Conservation (phyloP, 2,329 filamentous ascomycete genomes). For the Fusarium gaditjirri region DNA sequence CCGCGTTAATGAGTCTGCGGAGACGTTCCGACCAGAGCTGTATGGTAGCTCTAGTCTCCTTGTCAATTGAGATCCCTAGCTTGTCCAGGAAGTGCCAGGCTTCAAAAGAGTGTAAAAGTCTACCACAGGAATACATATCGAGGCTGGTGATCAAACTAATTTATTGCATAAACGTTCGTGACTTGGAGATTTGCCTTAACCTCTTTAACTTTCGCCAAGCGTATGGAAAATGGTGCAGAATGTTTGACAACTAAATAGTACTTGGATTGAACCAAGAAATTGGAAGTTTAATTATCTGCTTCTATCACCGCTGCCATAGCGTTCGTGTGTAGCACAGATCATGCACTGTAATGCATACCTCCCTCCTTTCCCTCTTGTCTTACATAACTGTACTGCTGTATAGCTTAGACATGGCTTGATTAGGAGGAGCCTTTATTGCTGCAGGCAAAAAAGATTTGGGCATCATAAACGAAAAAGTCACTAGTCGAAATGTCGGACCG, state of each 20-base stretch:
- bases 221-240: background rate
- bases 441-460: background rate
- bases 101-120: background rate
- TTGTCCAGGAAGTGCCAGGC: rapidly evolving
- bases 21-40: rapidly evolving
- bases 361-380: too few relatives aligned
- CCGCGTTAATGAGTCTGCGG: background rate
- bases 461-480: background rate
- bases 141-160: too few relatives aligned
- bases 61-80: background rate
- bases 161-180: too few relatives aligned
- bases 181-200: rapidly evolving
- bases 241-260: rapidly evolving
- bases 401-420: background rate
- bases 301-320: background rate
- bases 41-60: background rate
- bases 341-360: background rate
- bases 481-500: background rate
- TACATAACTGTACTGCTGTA: too few relatives aligned
- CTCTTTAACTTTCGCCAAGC: rapidly evolving
- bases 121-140: rapidly evolving
- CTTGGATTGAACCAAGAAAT: background rate
- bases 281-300: background rate
- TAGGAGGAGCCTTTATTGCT: background rate
- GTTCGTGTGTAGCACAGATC: background rate